These are phyloP conservation scores for Candida dubliniensis DNA, from an alignment of 1,139 yeast species.

Conservation along the genomic window DNA sequence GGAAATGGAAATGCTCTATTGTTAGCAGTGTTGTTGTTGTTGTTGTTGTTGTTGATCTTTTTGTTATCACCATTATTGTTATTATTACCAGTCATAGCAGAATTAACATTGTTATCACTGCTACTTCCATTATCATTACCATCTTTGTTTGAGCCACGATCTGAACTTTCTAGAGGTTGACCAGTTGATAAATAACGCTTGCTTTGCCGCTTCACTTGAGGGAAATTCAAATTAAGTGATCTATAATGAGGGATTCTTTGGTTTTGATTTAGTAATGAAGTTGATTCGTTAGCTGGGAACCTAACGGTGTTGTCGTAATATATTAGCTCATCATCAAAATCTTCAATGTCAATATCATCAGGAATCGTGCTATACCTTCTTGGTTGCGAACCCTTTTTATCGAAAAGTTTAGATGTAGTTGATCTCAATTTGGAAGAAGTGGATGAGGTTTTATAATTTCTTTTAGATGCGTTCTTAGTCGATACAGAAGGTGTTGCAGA, in stretches of 20 bases:
- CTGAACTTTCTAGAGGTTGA: slow-evolving; percentile 19
- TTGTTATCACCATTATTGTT: slow-evolving; percentile 17
- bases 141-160: slow-evolving; percentile 11
- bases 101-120: no score
- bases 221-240: slow-evolving; percentile 40
- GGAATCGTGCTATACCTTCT: slow-evolving; percentile 73
- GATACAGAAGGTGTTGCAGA: slow-evolving; percentile 19
- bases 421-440: slow-evolving; percentile 52
- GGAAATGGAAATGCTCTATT: slow-evolving; percentile 52
- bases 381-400: slow-evolving; percentile 68
- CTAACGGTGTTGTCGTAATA: slow-evolving; percentile 40
- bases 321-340: slow-evolving; percentile 52
- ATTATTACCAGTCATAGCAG: slow-evolving; percentile 4
- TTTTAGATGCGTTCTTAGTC: slow-evolving; percentile 27
- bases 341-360: slow-evolving; percentile 66
- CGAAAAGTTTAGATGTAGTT: slow-evolving; percentile 70
- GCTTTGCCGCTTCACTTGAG: slow-evolving; percentile 27
- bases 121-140: slow-evolving; percentile 8
- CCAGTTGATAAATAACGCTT: slow-evolving; percentile 43
- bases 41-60: slow-evolving; percentile 14
- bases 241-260: slow-evolving; percentile 45
- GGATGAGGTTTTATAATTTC: slow-evolving; percentile 30
- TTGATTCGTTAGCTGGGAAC: slow-evolving; percentile 27
- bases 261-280: slow-evolving; percentile 33
- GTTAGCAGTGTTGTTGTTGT: slow-evolving; percentile 21